A percentile compares a stretch with the other conserved stretches of the same genome.
phyloP scores from a whole-genome alignment of 257 asterid species.

The Thymus quinquecostatus region DNA sequence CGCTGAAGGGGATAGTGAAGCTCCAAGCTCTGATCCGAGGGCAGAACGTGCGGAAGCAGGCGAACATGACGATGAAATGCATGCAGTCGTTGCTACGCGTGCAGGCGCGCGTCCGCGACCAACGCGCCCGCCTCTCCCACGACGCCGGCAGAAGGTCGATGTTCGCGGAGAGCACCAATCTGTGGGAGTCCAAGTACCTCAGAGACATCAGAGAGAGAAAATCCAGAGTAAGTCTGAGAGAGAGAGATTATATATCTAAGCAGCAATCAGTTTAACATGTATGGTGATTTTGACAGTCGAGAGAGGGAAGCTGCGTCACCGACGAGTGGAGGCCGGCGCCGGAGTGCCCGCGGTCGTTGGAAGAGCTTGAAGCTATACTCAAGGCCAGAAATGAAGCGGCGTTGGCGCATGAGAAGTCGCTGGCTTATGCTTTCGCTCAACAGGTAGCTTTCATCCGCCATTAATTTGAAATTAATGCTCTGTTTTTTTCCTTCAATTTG shows the following conservation, averaged over 20 bases:
- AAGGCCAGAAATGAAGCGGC: conserved; percentile 79
- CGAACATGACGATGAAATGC: conserved; percentile 84
- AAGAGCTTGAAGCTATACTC: conserved; percentile 70
- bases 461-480: neutral
- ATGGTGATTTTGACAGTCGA: conserved; percentile 47
- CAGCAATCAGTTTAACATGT: neutral
- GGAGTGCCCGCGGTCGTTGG: conserved; percentile 72
- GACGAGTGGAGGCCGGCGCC: conserved; percentile 61
- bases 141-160: conserved; percentile 76
- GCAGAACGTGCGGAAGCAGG: conserved; percentile 87
- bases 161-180: conserved; percentile 66
- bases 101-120: conserved; percentile 88
- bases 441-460: conserved; percentile 44
- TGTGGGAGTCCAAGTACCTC: conserved; percentile 70
- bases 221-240: conserved; percentile 48
- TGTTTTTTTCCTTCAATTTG: neutral
- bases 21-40: conserved; percentile 94
- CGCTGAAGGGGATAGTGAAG: conserved; percentile 86
- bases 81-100: conserved; percentile 92
- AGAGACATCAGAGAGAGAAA: conserved; percentile 60
- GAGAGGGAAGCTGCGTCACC: conserved; percentile 59
- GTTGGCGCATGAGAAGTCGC: conserved; percentile 59
- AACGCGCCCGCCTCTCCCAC: conserved; percentile 75
- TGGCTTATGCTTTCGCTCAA: conserved; percentile 68
- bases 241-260: neutral